A percentile compares a stretch with the other conserved stretches of the same genome.
phyloP scores from a whole-genome alignment of 2,329 filamentous ascomycete species.

The Colletotrichum lindemuthianum region DNA sequence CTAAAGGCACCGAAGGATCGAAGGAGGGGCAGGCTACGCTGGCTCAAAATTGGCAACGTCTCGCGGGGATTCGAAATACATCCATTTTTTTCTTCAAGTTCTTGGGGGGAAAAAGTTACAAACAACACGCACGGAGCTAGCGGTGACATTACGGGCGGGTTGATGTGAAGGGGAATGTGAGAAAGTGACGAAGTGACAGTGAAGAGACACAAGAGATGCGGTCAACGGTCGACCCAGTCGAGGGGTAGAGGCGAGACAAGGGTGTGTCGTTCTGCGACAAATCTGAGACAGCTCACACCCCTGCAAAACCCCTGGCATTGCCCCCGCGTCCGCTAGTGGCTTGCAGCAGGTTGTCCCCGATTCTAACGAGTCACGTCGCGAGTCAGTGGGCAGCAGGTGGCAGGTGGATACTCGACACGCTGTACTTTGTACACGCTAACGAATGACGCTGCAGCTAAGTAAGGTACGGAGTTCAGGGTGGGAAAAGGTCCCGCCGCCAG shows the following conservation, averaged over 20 bases:
- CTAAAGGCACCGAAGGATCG: too few relatives aligned
- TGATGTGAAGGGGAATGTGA: too few relatives aligned
- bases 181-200: slow-evolving; percentile 3
- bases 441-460: neutral
- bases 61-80: too few relatives aligned
- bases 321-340: slow-evolving; percentile 37
- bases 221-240: slow-evolving; percentile 33
- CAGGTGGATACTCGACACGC: slow-evolving; percentile 23
- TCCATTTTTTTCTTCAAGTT: too few relatives aligned
- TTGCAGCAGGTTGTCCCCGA: slow-evolving; percentile 25
- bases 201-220: neutral
- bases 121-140: too few relatives aligned
- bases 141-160: too few relatives aligned
- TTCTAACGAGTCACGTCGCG: slow-evolving; percentile 34
- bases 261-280: slow-evolving; percentile 51
- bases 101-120: too few relatives aligned
- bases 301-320: slow-evolving; percentile 39
- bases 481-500: neutral
- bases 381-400: slow-evolving; percentile 25
- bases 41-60: too few relatives aligned
- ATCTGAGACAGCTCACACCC: slow-evolving; percentile 51
- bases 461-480: neutral
- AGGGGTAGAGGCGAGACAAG: slow-evolving; percentile 36
- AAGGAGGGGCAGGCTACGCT: too few relatives aligned
- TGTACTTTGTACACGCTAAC: slow-evolving; percentile 17